Evolutionary conservation across 2,329 filamentous ascomycete species (phyloP).

Genomic region (Stemphylium beticola): DNA sequence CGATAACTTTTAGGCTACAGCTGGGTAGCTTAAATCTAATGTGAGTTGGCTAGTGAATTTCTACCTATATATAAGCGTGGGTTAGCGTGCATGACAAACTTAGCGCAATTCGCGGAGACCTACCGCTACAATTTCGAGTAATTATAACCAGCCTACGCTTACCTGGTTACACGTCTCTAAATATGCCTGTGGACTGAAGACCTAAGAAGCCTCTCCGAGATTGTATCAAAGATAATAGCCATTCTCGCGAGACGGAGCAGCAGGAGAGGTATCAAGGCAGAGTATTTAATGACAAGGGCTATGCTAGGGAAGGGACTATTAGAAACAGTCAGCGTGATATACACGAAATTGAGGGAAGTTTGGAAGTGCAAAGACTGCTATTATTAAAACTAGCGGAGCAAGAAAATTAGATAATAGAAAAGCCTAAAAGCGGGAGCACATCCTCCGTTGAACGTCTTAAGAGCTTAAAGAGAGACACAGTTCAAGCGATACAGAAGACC

Average conservation of each 20-base stretch:
- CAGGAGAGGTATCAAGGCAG: slow-evolving; percentile 9
- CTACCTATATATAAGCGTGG: slow-evolving; percentile 5
- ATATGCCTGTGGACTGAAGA: slow-evolving; percentile 5
- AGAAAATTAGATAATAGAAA: slow-evolving; percentile 17
- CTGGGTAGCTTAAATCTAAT: slow-evolving; percentile 5
- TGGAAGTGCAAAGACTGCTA: slow-evolving; percentile 16
- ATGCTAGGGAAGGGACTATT: neutral
- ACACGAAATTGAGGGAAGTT: slow-evolving; percentile 13
- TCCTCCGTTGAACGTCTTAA: slow-evolving; percentile 2
- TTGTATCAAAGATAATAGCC: slow-evolving; percentile 11
- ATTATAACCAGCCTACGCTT: neutral
- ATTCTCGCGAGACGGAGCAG: slow-evolving; percentile 10
- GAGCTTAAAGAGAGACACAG: slow-evolving; percentile 6
- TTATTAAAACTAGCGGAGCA: slow-evolving; percentile 20
- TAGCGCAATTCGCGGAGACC: slow-evolving; percentile 2
- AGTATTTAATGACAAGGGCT: slow-evolving; percentile 15
- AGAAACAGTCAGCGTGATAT: slow-evolving; percentile 7
- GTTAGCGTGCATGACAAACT: neutral
- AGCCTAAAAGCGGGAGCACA: neutral
- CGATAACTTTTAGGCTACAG: slow-evolving; percentile 1
- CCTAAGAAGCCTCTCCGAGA: slow-evolving; percentile 4
- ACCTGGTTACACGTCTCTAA: slow-evolving; percentile 2
- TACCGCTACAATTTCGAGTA: slow-evolving; percentile 6
- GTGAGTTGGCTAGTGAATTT: slow-evolving; percentile 2
- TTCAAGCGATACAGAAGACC: slow-evolving; percentile 8